phyloP scores from a whole-genome alignment of 176 grass and related monocot genomes.

The Secale cereale region DNA sequence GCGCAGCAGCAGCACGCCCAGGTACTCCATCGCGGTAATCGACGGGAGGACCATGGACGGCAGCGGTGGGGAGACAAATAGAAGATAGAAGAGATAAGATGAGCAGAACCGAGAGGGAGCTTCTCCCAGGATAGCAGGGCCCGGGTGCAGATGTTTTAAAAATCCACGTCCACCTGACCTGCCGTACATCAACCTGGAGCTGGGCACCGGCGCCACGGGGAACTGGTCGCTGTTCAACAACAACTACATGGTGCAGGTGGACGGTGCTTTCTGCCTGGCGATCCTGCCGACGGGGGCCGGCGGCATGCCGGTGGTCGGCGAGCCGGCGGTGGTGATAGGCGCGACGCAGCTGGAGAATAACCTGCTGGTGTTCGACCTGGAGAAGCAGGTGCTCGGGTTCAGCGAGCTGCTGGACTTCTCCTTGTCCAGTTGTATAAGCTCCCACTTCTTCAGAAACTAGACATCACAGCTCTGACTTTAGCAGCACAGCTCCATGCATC shows the following conservation, averaged over 20 bases:
- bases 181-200: constrained; percentile 40
- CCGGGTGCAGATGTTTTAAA: too few relatives aligned
- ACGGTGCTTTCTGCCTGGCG: constrained; percentile 12
- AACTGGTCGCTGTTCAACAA: constrained; percentile 49
- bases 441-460: too few relatives aligned
- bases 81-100: too few relatives aligned
- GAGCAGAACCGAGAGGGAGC: too few relatives aligned
- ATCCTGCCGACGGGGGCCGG: constrained; percentile 43
- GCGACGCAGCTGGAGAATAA: constrained; percentile 72
- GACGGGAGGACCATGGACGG: too few relatives aligned
- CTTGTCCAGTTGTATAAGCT: background rate
- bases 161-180: too few relatives aligned
- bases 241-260: constrained; percentile 46
- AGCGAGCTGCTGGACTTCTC: constrained; percentile 26
- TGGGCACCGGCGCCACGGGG: constrained; percentile 22
- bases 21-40: too few relatives aligned
- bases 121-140: too few relatives aligned
- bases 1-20: too few relatives aligned
- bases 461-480: too few relatives aligned
- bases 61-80: too few relatives aligned
- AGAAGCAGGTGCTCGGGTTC: constrained; percentile 33
- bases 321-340: constrained; percentile 39
- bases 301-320: constrained; percentile 13
- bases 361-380: constrained; percentile 52
- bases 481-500: too few relatives aligned